These are phyloP conservation scores for Drosera capensis DNA, from an alignment of 148 eudicot species.

Conservation along the genomic window DNA sequence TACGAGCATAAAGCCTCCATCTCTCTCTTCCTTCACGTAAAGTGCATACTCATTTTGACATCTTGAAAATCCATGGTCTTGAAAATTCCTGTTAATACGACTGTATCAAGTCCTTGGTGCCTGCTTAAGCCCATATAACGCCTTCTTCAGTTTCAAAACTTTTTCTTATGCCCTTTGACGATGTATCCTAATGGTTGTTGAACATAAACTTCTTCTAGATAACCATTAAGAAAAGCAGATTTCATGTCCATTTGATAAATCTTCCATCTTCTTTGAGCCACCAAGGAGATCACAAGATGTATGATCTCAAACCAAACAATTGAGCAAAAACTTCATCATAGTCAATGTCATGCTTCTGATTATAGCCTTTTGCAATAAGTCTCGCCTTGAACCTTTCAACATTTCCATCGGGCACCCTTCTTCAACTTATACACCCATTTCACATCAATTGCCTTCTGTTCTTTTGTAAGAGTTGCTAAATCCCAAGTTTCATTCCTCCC, in stretches of 20 bases:
- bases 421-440: background rate
- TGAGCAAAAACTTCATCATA: background rate
- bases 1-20: background rate
- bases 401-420: background rate
- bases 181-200: background rate
- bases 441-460: no score
- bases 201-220: conserved; percentile 1
- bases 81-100: background rate
- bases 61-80: background rate
- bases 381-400: background rate
- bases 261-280: background rate
- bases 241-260: conserved; percentile 1
- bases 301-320: background rate
- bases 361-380: no score
- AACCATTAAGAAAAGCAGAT: background rate
- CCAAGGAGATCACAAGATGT: background rate
- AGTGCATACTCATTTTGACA: background rate
- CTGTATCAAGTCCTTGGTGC: background rate
- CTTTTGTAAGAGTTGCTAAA: background rate
- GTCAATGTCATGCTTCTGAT: no score
- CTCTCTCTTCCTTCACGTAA: background rate
- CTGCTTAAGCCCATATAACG: background rate
- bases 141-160: background rate
- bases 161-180: no score
- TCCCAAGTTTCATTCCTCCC: background rate